Evolutionary conservation across 106 monocot genomes (phyloP).

Genomic region (Agapanthus africanus): DNA sequence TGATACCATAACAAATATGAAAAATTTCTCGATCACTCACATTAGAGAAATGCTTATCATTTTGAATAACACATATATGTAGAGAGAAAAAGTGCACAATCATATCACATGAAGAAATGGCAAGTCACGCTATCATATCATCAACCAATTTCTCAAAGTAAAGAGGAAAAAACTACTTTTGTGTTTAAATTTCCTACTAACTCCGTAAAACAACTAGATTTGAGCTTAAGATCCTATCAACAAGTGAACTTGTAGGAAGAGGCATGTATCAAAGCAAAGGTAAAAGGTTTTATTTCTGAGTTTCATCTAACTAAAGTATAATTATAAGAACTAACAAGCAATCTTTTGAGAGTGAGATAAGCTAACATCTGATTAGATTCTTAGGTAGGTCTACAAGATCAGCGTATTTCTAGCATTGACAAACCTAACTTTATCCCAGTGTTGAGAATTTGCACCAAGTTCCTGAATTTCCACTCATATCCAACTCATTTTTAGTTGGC

Average conservation of each 20-base stretch:
- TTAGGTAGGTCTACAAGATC: neutral
- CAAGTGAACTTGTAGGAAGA: no score
- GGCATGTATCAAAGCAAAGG: neutral
- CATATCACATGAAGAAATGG: no score
- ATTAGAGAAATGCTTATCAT: neutral
- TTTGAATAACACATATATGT: neutral
- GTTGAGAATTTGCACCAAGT: neutral
- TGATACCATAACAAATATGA: neutral
- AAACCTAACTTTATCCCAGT: neutral
- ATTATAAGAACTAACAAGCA: no score
- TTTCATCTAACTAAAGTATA: neutral
- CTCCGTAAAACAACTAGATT: no score
- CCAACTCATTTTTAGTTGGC: neutral
- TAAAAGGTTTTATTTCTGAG: neutral
- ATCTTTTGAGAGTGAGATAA: neutral
- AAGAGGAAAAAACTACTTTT: neutral
- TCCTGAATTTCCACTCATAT: neutral
- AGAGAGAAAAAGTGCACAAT: neutral
- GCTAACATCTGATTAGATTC: neutral
- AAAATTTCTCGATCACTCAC: neutral
- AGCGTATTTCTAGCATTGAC: neutral
- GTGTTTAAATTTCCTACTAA: neutral
- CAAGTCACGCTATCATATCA: neutral
- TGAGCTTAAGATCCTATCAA: neutral
- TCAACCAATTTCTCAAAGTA: neutral